These are phyloP conservation scores for Podila verticillata DNA, from an alignment of 192 early-diverging fungal genomes.

Conservation along the genomic window DNA sequence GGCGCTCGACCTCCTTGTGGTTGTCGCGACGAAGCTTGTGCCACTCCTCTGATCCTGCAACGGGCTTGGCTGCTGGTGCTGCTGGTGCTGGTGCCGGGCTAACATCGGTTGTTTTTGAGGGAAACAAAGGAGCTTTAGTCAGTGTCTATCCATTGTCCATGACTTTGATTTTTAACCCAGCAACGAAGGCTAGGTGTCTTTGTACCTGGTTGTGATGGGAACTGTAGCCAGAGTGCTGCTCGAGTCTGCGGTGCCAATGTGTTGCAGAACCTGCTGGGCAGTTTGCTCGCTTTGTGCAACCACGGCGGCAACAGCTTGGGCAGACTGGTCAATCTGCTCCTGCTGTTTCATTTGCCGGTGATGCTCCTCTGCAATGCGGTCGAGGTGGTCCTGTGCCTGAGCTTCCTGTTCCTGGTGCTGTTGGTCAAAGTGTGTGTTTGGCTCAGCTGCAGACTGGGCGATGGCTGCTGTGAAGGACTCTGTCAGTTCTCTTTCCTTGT, in stretches of 20 bases:
- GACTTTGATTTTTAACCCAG: not conserved
- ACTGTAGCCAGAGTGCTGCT: conserved; percentile 30
- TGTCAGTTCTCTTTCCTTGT: conserved; percentile 11
- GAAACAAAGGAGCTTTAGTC: not conserved
- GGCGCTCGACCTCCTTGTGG: conserved; percentile 89
- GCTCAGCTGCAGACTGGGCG: conserved; percentile 14
- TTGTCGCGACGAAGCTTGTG: conserved; percentile 70
- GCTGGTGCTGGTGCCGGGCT: not conserved
- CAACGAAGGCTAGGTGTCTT: too few relatives aligned
- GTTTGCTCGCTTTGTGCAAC: not conserved
- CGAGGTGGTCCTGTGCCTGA: conserved; percentile 17
- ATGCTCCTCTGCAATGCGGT: conserved; percentile 18
- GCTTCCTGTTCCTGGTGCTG: not conserved
- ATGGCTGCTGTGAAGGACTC: conserved; percentile 34
- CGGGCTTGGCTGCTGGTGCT: conserved; percentile 51
- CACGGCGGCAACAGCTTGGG: not conserved
- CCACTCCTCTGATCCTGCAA: conserved; percentile 76
- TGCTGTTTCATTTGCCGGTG: conserved; percentile 7
- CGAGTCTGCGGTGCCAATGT: conserved; percentile 5
- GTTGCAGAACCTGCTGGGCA: conserved; percentile 17
- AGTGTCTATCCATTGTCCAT: not conserved
- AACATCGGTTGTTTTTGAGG: too few relatives aligned
- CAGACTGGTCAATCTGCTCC: conserved; percentile 8
- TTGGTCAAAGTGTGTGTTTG: not conserved
- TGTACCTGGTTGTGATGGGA: conserved; percentile 23